Conservation (phyloP, 2,329 filamentous ascomycete genomes). For the Epichloe gansuensis region DNA sequence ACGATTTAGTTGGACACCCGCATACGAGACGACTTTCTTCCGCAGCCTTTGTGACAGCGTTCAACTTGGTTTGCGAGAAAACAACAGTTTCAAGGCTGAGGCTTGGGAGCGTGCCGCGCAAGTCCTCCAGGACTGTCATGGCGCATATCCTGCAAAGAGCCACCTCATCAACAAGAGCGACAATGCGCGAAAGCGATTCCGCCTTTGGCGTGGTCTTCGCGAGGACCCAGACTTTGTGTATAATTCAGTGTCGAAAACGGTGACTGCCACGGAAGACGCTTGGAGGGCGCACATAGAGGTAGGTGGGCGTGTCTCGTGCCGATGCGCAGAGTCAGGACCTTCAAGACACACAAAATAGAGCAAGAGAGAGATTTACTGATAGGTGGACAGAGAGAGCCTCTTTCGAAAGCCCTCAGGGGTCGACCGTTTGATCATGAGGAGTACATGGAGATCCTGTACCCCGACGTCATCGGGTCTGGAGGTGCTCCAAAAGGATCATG, state of each 20-base stretch:
- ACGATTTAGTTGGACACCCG: constrained; percentile 47
- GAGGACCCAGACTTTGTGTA: constrained; percentile 47
- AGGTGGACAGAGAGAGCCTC: constrained; percentile 38
- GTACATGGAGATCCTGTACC: constrained; percentile 48
- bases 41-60: constrained; percentile 48
- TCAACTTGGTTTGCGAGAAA: constrained; percentile 41
- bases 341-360: neutral
- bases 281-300: constrained; percentile 48
- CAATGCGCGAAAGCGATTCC: constrained; percentile 50
- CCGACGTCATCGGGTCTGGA: constrained; percentile 47
- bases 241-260: constrained; percentile 35
- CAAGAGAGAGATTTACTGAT: neutral
- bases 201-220: constrained; percentile 46
- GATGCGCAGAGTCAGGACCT: neutral
- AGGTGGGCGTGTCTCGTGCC: constrained; percentile 28
- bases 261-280: constrained; percentile 44
- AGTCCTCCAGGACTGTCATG: constrained; percentile 41
- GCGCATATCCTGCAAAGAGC: constrained; percentile 45
- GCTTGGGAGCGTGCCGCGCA: constrained; percentile 47
- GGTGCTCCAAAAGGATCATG: constrained; percentile 46
- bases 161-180: constrained; percentile 54
- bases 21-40: constrained; percentile 49
- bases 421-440: constrained; percentile 49
- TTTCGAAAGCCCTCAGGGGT: constrained; percentile 43
- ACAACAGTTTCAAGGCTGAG: constrained; percentile 49